Base-by-base conservation (phyloP, 805 yeast species). In the Wickerhamiella siamensis region DNA sequence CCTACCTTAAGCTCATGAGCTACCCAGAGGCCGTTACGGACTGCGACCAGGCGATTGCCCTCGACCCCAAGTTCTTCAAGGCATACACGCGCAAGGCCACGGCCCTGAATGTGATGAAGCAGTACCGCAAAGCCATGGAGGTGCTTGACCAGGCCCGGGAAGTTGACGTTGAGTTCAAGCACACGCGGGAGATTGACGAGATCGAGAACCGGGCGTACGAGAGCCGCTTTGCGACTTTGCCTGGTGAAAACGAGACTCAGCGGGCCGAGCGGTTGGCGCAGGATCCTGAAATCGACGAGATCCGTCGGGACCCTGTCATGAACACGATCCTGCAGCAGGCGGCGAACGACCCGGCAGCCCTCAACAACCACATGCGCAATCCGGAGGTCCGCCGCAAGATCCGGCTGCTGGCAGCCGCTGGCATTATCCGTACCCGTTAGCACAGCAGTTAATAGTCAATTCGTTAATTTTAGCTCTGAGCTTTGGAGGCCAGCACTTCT, bases 51-150 rank as follows among this genome's bases (percentile, higher is more conserved):
- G 99, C 98, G 31, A 83, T 91, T 54, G 75, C 73, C 58, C 75
- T 77, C 52, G 97, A 91, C 62, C 95, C 95, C 36, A 63, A 67
- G 17, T 91, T 91, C 63, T 70, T 88, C 56, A 82, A 95, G 67
- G 98, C 97, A 3, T 91, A 87, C 62, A 82, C 91, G 51, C 79
- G 98, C 67, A 91, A 91, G 69, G 97, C 99, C 31, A 83, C 77
- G 51, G 95, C 95, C 16, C 84, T 80, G 66, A 72, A 86, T 58
- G 87, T 94, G 31, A 79, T 84, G 73, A 81, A 79, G 62, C 95
- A 91, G 58, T 88, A 73, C 66, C 69, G 82, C 40, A 72, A 74
- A 52, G 83, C 87, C 47, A 69, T 83, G 56, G 93, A 83, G 54
- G 83, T 95, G 12, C 70, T 91, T 50, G 76, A 76, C 40, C 70